Evolutionary conservation across 1,284 basidiomycete genomes (phyloP).

Genomic region (Ustilago cynodontis): DNA sequence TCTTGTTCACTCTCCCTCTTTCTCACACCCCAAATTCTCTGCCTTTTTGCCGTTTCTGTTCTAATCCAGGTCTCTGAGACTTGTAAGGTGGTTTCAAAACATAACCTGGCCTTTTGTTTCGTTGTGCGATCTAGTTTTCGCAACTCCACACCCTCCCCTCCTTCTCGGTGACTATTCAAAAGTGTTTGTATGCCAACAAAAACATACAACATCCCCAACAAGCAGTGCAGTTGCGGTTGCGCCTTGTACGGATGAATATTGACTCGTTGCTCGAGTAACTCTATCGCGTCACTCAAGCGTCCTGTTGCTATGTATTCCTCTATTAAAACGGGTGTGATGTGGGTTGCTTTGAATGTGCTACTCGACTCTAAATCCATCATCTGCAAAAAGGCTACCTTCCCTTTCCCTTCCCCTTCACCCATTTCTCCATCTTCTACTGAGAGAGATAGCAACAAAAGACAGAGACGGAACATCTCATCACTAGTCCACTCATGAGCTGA

Average conservation of each 20-base stretch:
- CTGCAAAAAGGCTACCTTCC: slow-evolving; percentile 17
- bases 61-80: not conserved
- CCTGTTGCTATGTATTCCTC: slow-evolving; percentile 19
- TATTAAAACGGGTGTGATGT: slow-evolving; percentile 19
- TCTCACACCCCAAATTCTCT: slow-evolving; percentile 30
- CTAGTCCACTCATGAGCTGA: slow-evolving; percentile 36
- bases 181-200: slow-evolving; percentile 24
- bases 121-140: slow-evolving; percentile 26
- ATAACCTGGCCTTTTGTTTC: slow-evolving; percentile 16
- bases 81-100: slow-evolving; percentile 31
- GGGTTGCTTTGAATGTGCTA: slow-evolving; percentile 18
- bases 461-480: slow-evolving; percentile 16
- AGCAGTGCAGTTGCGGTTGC: slow-evolving; percentile 21
- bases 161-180: not conserved
- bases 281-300: slow-evolving; percentile 32
- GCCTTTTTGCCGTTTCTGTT: slow-evolving; percentile 16
- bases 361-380: slow-evolving; percentile 17
- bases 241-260: slow-evolving; percentile 35
- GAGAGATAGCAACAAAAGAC: slow-evolving; percentile 1
- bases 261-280: slow-evolving; percentile 31
- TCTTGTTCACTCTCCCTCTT: slow-evolving; percentile 2
- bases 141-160: slow-evolving; percentile 9
- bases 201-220: slow-evolving; percentile 40
- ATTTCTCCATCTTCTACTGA: not conserved
- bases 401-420: not conserved